phyloP scores from a whole-genome alignment of 1,284 basidiomycete species.

The Anthracocystis setariae region DNA sequence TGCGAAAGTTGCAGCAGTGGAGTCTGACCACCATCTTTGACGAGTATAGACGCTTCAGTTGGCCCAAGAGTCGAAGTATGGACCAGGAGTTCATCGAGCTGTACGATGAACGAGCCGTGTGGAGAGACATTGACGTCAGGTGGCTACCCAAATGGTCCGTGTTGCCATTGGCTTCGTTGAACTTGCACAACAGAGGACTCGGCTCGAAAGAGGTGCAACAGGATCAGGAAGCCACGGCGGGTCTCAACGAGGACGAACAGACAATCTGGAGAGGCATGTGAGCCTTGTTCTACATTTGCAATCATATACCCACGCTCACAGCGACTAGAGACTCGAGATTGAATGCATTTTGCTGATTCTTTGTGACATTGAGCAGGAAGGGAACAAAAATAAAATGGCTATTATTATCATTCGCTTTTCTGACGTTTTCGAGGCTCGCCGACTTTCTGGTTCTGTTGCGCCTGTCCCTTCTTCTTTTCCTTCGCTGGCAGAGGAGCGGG shows the following conservation, averaged over 20 bases:
- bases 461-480: conserved; percentile 38
- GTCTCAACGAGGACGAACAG: conserved; percentile 6
- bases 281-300: not conserved
- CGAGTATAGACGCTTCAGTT: conserved; percentile 72
- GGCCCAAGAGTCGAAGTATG: conserved; percentile 71
- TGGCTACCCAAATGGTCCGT: conserved; percentile 49
- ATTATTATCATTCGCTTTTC: conserved; percentile 43
- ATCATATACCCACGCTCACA: conserved; percentile 18
- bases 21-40: conserved; percentile 72
- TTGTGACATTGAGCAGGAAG: no score
- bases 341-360: no score
- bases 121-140: conserved; percentile 30
- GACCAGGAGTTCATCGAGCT: conserved; percentile 73
- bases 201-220: conserved; percentile 17
- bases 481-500: conserved; percentile 19
- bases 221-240: not conserved
- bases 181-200: conserved; percentile 15
- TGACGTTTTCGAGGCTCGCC: conserved; percentile 39
- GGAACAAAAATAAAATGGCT: no score
- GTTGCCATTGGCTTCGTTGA: conserved; percentile 20
- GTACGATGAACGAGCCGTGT: conserved; percentile 55
- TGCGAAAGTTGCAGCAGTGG: conserved; percentile 72
- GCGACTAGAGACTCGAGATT: no score
- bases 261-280: conserved; percentile 49
- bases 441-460: not conserved